Percentiles rank a stretch among this genome's conserved stretches.
Evolutionary conservation across 2,329 filamentous ascomycete genomes (phyloP).

Genomic region (Monosporascus sp.): DNA sequence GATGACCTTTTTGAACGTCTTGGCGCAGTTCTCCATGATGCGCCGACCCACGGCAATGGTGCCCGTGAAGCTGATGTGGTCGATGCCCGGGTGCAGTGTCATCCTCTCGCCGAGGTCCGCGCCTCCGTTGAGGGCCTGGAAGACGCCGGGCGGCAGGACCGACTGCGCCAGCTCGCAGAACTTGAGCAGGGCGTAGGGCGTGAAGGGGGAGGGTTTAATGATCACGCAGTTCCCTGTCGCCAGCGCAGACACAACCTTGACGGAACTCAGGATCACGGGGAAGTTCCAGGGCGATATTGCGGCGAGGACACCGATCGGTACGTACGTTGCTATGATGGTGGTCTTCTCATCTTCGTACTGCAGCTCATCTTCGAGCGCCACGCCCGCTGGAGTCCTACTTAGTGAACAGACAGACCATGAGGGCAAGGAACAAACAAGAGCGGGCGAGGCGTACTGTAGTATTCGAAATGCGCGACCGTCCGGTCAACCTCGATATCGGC

Average conservation of each 20-base stretch:
- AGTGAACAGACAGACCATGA: neutral
- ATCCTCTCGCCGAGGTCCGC: slow-evolving; percentile 48
- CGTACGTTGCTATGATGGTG: slow-evolving; percentile 35
- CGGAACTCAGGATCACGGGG: slow-evolving; percentile 38
- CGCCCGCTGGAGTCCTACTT: slow-evolving; percentile 15
- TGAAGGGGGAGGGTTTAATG: slow-evolving; percentile 54
- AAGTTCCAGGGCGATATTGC: slow-evolving; percentile 60
- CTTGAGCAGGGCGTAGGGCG: slow-evolving; percentile 46
- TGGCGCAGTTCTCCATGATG: slow-evolving; percentile 43
- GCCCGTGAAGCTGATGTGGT: slow-evolving; percentile 55
- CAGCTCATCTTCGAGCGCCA: slow-evolving; percentile 38
- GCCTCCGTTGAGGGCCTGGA: slow-evolving; percentile 50
- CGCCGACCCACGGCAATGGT: slow-evolving; percentile 44
- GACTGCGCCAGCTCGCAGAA: slow-evolving; percentile 43
- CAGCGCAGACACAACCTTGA: slow-evolving; percentile 47
- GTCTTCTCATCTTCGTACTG: slow-evolving; percentile 40
- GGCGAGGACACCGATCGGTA: slow-evolving; percentile 43
- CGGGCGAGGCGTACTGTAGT: slow-evolving; percentile 26
- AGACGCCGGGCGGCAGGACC: slow-evolving; percentile 48
- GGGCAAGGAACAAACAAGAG: neutral
- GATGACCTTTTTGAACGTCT: slow-evolving; percentile 48
- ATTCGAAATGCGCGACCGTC: slow-evolving; percentile 30
- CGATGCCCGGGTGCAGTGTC: slow-evolving; percentile 47
- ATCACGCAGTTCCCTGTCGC: slow-evolving; percentile 50
- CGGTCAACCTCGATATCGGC: slow-evolving; percentile 33